These are phyloP conservation scores for Globisporangium cystogenes DNA, from an alignment of 352 stramenopile species.

Conservation along the genomic window DNA sequence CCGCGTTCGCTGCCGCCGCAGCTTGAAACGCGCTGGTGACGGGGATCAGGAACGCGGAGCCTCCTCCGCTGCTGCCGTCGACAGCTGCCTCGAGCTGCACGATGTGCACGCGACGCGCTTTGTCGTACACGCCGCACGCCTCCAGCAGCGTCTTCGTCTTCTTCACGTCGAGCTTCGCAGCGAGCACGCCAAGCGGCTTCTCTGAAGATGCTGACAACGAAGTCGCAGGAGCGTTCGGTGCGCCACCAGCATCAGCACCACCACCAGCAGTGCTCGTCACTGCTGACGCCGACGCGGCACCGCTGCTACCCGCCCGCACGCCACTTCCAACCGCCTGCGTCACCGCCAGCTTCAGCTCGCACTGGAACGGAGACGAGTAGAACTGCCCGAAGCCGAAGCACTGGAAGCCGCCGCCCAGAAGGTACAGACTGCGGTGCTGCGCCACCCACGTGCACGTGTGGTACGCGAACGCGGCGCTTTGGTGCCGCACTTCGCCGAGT, in stretches of 20 bases:
- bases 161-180: conserved; percentile 69
- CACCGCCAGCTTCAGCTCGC: conserved; percentile 31
- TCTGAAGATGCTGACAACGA: neutral
- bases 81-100: conserved; percentile 9
- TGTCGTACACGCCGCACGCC: conserved; percentile 62
- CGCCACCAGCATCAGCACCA: no score
- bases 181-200: conserved; percentile 32
- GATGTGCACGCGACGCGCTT: conserved; percentile 62
- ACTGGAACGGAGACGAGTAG: conserved; percentile 64
- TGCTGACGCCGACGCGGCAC: neutral
- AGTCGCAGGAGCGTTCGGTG: neutral
- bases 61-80: conserved; percentile 5
- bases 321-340: neutral
- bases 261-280: neutral
- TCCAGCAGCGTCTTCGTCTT: conserved; percentile 76
- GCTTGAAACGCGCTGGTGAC: conserved; percentile 35
- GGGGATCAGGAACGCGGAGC: conserved; percentile 50
- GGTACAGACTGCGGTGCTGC: conserved; percentile 28
- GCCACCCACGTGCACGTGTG: conserved; percentile 50
- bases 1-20: conserved; percentile 15
- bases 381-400: conserved; percentile 83
- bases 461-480: conserved; percentile 45
- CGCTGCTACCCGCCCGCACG: no score
- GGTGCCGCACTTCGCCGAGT: conserved; percentile 43
- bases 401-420: conserved; percentile 76